Base-by-base conservation (phyloP, 2,329 filamentous ascomycete species). In the Xylariomycetidae sp. region DNA sequence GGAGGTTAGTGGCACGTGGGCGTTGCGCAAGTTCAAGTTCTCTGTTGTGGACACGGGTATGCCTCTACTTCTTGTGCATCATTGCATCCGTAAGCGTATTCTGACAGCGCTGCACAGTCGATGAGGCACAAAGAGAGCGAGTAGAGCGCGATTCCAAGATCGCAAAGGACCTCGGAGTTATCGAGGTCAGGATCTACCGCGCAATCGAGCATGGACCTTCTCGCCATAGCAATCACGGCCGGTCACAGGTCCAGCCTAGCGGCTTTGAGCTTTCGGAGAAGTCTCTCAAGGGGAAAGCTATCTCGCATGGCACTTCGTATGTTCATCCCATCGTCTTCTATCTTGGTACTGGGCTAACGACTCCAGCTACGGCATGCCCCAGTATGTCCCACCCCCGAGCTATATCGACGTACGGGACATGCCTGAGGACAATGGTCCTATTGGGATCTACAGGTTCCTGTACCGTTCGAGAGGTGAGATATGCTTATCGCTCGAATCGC, bases 281-380 rank as follows among this genome's bases (percentile, higher is more conserved):
- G 34, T 49, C 57, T 0, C 40, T 61, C 4, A 60, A 61, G 20
- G 58, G 57, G 6, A 50, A 46, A 28, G 48, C 51, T 0, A 38
- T 60, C 6, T 59, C 56, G 1, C 58, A 61, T 20, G 53, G 53
- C 4, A 55, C 55, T 10, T 44, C 31, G 57, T 60, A 38, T 37
- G 46, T 22, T 19, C 9, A 15, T 10, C 15, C 16, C 2, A 6
- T 5, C 14, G n/a, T 29, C 6, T 15, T n/a, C 3, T 17, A 22
- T 14, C 16, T 38, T 12, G 24, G 18, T 23, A 26, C n/a, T 6
- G 8, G 17, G 25, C 32, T 39, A 10, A 37, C 23, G 13, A 8
- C 29, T 12, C 16, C n/a, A 51, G 50, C 6, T 46, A 44, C n/a
- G 38, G 43, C n/a, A 2, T 12, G 3, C 10, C 17, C 5, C 13